Evolutionary conservation across 495 filamentous ascomycete genomes (phyloP), one percentile per base, ranked within the genome.

Genomic region (Penicillium macrosclerotiorum): DNA sequence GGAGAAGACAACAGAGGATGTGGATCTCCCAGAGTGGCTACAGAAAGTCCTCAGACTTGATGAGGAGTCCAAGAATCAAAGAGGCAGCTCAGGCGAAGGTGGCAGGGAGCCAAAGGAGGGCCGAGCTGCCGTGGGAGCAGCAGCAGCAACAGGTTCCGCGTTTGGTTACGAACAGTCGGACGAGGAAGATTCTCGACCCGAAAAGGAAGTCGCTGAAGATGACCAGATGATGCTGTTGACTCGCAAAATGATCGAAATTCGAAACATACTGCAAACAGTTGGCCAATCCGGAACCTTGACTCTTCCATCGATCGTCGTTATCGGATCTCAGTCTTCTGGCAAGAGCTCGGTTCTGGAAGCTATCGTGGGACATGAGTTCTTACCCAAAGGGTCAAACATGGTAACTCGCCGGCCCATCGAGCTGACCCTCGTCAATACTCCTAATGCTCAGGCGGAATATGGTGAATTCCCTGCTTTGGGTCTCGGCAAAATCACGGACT

Each of bases 191-290:
- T 57, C 69, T 0, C 71, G 86, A 18, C 68, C 68, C 18, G 80
- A 78, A 29, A 76, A 77, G 36, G 76, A 88, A 54, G 69, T 72
- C 42, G 87, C 90, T 4, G 81, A 85, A 57, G 92, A 99, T 59
- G 93, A 99, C 58, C 93, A 99, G 65, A 99, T 99, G 92, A 99
- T 99, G 93, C 73, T 95, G 52, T 74, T 99, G 64, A 99, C 93
- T 0, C 91, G 91, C 70, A 95, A 95, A 67, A 99, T 99, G 93
- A 99, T 99, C 59, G 92, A 99, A 64, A 97, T 99, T 40, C 74
- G 94, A 49, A 90, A 84, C 51, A 89, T 99, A 30, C 73, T 99
- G 5, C 84, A 92, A 58, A 81, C 84, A 14, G 86, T 99, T 35
- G 93, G 93, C 31, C 90, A 99, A 69, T 91, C 90, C 5, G 86